Evolutionary conservation across 23 red algal species (phyloP).

Genomic region (Agarophyton chilense): DNA sequence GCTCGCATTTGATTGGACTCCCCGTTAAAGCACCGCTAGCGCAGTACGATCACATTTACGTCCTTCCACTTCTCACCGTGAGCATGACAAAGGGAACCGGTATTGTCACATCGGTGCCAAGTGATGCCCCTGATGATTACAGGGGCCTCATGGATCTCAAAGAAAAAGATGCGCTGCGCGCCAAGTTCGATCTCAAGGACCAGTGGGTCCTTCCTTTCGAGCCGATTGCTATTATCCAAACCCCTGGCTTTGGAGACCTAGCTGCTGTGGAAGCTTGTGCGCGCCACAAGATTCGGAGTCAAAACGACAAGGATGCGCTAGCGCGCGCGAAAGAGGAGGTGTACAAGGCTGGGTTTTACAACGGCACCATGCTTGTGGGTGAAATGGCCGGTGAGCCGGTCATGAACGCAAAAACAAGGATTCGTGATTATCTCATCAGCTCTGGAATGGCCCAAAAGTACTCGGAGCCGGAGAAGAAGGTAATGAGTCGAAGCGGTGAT

Average conservation of each 20-base stretch:
- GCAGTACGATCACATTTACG: slow-evolving; percentile 69
- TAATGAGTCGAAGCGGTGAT: slow-evolving; percentile 87
- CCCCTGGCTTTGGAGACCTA: slow-evolving; percentile 87
- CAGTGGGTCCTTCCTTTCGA: slow-evolving; percentile 94
- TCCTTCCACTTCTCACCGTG: slow-evolving; percentile 92
- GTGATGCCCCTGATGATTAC: slow-evolving; percentile 98
- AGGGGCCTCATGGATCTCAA: slow-evolving; percentile 96
- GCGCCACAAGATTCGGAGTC: slow-evolving; percentile 82
- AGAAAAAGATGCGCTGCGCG: slow-evolving; percentile 89
- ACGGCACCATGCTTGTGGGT: slow-evolving; percentile 81
- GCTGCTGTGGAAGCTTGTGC: slow-evolving; percentile 90
- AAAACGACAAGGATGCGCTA: slow-evolving; percentile 94
- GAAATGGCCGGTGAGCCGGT: slow-evolving; percentile 76
- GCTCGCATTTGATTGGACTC: slow-evolving; percentile 84
- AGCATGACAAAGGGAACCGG: slow-evolving; percentile 95
- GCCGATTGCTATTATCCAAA: slow-evolving; percentile 92
- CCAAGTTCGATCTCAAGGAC: slow-evolving; percentile 88
- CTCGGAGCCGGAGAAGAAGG: slow-evolving; percentile 92
- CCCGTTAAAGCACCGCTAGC: slow-evolving; percentile 79
- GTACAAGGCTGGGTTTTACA: slow-evolving; percentile 98
- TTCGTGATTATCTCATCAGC: slow-evolving; percentile 74
- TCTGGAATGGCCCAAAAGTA: slow-evolving; percentile 72
- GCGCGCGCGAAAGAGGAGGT: slow-evolving; percentile 95
- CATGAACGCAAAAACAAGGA: slow-evolving; percentile 84
- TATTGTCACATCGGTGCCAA: slow-evolving; percentile 95